Conservation (phyloP, 2,329 filamentous ascomycete species). For the Colletotrichum lindemuthianum region DNA sequence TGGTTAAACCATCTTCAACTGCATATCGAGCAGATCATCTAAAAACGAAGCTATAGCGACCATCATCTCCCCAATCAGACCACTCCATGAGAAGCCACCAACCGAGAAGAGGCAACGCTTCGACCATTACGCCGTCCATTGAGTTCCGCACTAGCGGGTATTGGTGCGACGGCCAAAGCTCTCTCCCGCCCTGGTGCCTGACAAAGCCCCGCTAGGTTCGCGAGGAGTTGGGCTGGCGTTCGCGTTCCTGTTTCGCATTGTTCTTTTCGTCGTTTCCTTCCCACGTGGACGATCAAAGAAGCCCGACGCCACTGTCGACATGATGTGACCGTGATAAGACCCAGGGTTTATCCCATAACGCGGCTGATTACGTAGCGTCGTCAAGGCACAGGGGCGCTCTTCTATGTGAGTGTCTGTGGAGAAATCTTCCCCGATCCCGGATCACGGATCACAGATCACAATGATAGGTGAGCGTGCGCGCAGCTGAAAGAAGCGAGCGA, state of each 20-base stretch:
- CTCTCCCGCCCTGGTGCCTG: slow-evolving; percentile 4
- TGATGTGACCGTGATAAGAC: slow-evolving; percentile 10
- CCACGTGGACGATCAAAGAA: slow-evolving; percentile 19
- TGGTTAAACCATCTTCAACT: not conserved
- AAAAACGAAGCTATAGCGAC: not conserved
- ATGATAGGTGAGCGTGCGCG: too few relatives aligned
- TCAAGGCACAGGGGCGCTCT: too few relatives aligned
- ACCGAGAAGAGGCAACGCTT: not conserved
- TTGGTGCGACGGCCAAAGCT: slow-evolving; percentile 24
- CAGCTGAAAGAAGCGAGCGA: too few relatives aligned
- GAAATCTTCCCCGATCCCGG: too few relatives aligned
- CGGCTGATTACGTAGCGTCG: too few relatives aligned
- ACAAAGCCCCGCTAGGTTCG: not conserved
- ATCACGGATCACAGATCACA: too few relatives aligned
- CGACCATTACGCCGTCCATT: not conserved
- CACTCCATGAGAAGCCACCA: not conserved
- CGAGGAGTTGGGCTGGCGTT: too few relatives aligned
- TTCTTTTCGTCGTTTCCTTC: not conserved
- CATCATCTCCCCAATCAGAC: not conserved
- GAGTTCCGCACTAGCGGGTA: slow-evolving; percentile 16
- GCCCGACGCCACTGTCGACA: slow-evolving; percentile 14
- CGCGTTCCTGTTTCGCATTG: too few relatives aligned
- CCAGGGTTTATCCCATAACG: not conserved
- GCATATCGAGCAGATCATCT: not conserved
- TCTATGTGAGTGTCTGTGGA: too few relatives aligned